Evolutionary conservation across 2,329 filamentous ascomycete genomes (phyloP).

Genomic region (Fusarium nygamai): DNA sequence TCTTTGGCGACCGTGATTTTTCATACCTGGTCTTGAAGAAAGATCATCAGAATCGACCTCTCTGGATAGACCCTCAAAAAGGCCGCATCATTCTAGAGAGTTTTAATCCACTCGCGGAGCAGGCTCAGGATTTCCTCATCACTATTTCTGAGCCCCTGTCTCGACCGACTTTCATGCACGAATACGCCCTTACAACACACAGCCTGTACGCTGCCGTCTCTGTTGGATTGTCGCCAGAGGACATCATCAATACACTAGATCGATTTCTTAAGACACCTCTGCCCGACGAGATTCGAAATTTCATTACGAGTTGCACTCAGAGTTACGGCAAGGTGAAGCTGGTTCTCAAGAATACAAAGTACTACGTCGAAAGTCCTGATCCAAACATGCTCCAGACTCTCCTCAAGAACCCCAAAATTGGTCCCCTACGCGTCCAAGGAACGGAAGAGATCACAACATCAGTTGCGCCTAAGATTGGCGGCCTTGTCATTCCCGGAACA

Average conservation of each 20-base stretch:
- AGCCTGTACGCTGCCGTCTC: slow-evolving; percentile 96
- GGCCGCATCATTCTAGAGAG: slow-evolving; percentile 93
- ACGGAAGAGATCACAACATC: slow-evolving; percentile 78
- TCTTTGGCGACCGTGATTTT: slow-evolving; percentile 72
- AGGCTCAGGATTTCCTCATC: slow-evolving; percentile 93
- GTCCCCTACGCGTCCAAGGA: slow-evolving; percentile 79
- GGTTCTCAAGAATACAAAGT: slow-evolving; percentile 92
- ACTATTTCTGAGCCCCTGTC: slow-evolving; percentile 95
- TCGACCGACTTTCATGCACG: slow-evolving; percentile 88
- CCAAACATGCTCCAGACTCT: slow-evolving; percentile 85
- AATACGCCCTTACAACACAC: slow-evolving; percentile 91
- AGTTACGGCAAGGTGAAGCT: slow-evolving; percentile 97
- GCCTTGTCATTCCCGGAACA: slow-evolving; percentile 91
- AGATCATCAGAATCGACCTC: slow-evolving; percentile 87
- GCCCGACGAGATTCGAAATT: slow-evolving; percentile 81
- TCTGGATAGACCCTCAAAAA: slow-evolving; percentile 92
- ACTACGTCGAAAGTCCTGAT: slow-evolving; percentile 93
- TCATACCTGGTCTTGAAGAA: slow-evolving; percentile 84
- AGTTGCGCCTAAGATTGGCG: slow-evolving; percentile 85
- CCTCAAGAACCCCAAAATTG: slow-evolving; percentile 85
- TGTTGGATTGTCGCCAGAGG: slow-evolving; percentile 86
- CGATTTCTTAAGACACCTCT: slow-evolving; percentile 89
- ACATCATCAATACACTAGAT: slow-evolving; percentile 91
- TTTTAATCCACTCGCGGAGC: slow-evolving; percentile 86
- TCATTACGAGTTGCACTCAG: slow-evolving; percentile 82